Evolutionary conservation across 2,329 filamentous ascomycete species (phyloP).

Genomic region (Colletotrichum costaricense): DNA sequence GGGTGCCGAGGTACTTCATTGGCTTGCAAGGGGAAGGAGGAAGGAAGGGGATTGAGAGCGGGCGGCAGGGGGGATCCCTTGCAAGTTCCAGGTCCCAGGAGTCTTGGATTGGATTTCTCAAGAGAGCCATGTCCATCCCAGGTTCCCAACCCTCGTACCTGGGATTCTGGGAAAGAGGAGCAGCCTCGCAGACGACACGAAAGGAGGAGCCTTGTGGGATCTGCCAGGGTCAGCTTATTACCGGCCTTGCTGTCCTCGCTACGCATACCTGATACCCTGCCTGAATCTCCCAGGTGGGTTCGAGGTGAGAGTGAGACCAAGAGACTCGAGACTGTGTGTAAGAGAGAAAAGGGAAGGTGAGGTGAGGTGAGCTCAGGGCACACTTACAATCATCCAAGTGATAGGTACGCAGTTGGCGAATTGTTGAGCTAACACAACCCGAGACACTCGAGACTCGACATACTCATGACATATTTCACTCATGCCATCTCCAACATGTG

Average conservation of each 20-base stretch:
- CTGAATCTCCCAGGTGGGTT: conserved; percentile 18
- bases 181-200: not conserved
- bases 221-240: not conserved
- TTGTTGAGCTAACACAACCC: not conserved
- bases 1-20: not conserved
- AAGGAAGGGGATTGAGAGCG: not conserved
- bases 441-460: not conserved
- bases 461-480: not conserved
- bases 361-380: not conserved
- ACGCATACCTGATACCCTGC: conserved; percentile 24
- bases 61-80: conserved; percentile 10
- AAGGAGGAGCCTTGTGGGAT: not conserved
- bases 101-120: not conserved
- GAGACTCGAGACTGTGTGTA: no score
- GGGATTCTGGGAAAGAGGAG: not conserved
- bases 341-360: not conserved
- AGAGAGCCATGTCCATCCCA: not conserved
- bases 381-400: not conserved
- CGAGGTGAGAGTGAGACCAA: not conserved
- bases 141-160: not conserved
- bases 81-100: conserved; percentile 11
- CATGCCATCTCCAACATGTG: not conserved
- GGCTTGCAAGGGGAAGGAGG: not conserved
- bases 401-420: not conserved
- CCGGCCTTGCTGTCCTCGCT: not conserved